Base-by-base conservation (phyloP, 2,329 filamentous ascomycete genomes). In the Allantophomopsis cytisporea region DNA sequence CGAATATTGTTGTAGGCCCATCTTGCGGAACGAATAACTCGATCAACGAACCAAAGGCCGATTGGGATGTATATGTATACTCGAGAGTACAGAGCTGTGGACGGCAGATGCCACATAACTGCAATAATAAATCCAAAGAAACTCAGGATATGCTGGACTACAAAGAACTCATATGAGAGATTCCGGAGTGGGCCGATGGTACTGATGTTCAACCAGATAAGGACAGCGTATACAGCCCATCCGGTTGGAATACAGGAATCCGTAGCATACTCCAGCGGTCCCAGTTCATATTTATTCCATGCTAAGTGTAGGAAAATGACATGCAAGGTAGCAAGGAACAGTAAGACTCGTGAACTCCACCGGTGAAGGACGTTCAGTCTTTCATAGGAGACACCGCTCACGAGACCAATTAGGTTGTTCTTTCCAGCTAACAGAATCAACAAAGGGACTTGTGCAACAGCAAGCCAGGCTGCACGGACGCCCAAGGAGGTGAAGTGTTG, bases 351-450 rank as follows among this genome's bases (percentile, higher is more conserved):
- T 2, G 74, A 73, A 10, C 76, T 71, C 80, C 80, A 85, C 45
- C 80, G 69, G 50, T 85, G 80, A 40, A 83, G 57, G 77, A 80
- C 83, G 54, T 83, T 83, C 43, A 85, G 62, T 7, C 76, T 68
- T 56, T 84, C 80, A 50, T 83, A 76, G 44, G 76, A 75, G 4
- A 71, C 64, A 7, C 79, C 80, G 7, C 67, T 66, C 16, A 84
- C 57, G 39, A 68, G 61, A 1, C 72, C 76, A 13, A 83, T 59
- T n/a, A 74, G 52, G 47, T 66, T 76, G 47, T 67, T 64, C 52
- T 78, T 77, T 47, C 70, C 70, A 15, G 73, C 68, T 12, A 82
- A 63, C 2, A 82, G 60, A 48, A 76, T 78, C 12, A 81, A 58
- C 17, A 82, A 61, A 0, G 77, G 77, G 23, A 82, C 64, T 53